Percentiles rank a stretch among this genome's conserved stretches.
phyloP scores from a whole-genome alignment of 2,329 filamentous ascomycete species.

The Triangularia setosa region DNA sequence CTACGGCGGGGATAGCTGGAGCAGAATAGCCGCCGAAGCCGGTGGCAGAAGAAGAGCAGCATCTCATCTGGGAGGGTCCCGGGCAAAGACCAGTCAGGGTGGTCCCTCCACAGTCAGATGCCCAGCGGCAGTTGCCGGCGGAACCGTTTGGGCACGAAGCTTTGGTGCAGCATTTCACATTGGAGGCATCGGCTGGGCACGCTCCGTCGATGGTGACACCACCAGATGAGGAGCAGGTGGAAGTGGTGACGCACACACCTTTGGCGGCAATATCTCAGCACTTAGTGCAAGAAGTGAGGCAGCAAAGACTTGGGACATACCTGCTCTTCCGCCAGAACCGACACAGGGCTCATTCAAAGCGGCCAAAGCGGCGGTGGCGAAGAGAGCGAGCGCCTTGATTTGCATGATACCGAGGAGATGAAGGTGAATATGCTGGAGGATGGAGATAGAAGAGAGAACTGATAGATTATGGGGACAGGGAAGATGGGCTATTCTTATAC shows the following conservation, averaged over 20 bases:
- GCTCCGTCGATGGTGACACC: slow-evolving; percentile 36
- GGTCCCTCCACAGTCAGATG: slow-evolving; percentile 35
- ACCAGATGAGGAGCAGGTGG: slow-evolving; percentile 34
- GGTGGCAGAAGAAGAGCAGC: slow-evolving; percentile 32
- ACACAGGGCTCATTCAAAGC: slow-evolving; percentile 23
- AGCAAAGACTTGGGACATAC: neutral
- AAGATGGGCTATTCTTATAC: neutral
- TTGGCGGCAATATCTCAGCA: neutral
- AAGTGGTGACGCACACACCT: slow-evolving; percentile 39
- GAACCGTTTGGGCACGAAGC: slow-evolving; percentile 32
- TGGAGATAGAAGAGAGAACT: neutral
- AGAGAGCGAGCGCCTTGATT: slow-evolving; percentile 6
- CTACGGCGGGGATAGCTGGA: slow-evolving; percentile 34
- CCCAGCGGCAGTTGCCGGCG: slow-evolving; percentile 38
- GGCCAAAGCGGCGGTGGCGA: slow-evolving; percentile 17
- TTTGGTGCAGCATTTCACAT: slow-evolving; percentile 43
- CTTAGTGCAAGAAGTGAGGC: neutral
- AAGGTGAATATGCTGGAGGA: neutral
- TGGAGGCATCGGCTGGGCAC: slow-evolving; percentile 36
- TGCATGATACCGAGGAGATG: slow-evolving; percentile 2
- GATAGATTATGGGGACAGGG: neutral
- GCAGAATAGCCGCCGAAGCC: slow-evolving; percentile 36
- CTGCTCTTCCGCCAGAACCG: slow-evolving; percentile 19
- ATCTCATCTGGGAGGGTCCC: slow-evolving; percentile 37
- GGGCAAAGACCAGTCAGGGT: slow-evolving; percentile 34